Conservation (phyloP, 2,329 filamentous ascomycete genomes). For the Fragosphaeria purpurea region DNA sequence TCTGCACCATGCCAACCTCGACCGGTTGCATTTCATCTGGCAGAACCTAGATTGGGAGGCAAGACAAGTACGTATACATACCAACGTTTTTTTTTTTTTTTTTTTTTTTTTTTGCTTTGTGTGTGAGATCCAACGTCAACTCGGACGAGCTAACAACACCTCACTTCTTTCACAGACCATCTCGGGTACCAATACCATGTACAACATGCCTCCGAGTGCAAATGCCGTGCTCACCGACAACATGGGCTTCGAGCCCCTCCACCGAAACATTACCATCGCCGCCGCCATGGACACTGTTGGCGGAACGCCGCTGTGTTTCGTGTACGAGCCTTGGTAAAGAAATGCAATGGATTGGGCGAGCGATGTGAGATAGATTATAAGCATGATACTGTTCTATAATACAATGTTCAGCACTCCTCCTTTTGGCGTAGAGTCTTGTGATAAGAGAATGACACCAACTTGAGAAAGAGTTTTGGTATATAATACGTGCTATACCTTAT, state of each 20-base stretch:
- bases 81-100: neutral
- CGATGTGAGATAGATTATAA: too few species aligned
- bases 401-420: too few species aligned
- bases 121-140: neutral
- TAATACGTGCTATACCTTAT: too few species aligned
- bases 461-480: too few species aligned
- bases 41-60: constrained; percentile 33
- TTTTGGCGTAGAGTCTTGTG: too few species aligned
- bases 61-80: constrained; percentile 19
- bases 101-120: neutral
- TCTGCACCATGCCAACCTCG: constrained; percentile 35
- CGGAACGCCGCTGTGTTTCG: constrained; percentile 31
- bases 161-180: constrained; percentile 17
- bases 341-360: neutral
- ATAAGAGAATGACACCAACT: too few species aligned
- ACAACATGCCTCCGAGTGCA: constrained; percentile 25
- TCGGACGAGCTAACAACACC: neutral
- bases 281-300: constrained; percentile 28
- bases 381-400: too few species aligned
- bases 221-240: constrained; percentile 29
- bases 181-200: constrained; percentile 30
- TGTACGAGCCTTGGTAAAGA: constrained; percentile 23
- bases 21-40: constrained; percentile 39
- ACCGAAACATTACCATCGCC: constrained; percentile 16
- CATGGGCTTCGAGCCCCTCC: constrained; percentile 17